phyloP scores from a whole-genome alignment of 768 basidiomycete species.

The Udeniomyces megalosporus region DNA sequence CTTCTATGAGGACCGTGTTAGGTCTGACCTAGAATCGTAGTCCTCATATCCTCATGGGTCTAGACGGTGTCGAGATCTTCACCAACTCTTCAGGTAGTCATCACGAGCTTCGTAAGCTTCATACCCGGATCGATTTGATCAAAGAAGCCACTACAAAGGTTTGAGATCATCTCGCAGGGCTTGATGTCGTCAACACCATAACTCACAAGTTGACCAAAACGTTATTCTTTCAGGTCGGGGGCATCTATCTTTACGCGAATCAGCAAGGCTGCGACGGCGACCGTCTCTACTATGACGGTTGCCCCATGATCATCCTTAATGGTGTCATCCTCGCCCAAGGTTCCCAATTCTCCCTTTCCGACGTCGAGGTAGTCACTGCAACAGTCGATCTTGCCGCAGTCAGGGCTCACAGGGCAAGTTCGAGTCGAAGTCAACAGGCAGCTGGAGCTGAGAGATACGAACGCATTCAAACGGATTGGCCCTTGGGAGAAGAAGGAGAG shows the following conservation, averaged over 20 bases:
- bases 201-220: not conserved
- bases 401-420: constrained; percentile 66
- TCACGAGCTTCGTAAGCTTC: constrained; percentile 92
- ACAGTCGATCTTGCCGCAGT: constrained; percentile 97
- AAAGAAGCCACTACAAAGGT: constrained; percentile 94
- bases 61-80: constrained; percentile 97
- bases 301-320: constrained; percentile 88
- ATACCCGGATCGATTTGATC: constrained; percentile 80
- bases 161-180: too few relatives aligned
- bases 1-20: not conserved
- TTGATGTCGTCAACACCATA: too few relatives aligned
- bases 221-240: constrained; percentile 55
- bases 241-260: constrained; percentile 93
- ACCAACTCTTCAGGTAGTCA: constrained; percentile 98
- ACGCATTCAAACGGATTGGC: constrained; percentile 64
- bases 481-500: constrained; percentile 53
- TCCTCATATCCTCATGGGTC: constrained; percentile 92
- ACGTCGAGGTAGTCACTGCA: constrained; percentile 91
- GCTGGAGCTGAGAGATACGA: constrained; percentile 57
- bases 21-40: constrained; percentile 32
- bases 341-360: constrained; percentile 84
- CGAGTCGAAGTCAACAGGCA: constrained; percentile 80
- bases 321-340: constrained; percentile 86
- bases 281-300: constrained; percentile 93
- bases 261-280: constrained; percentile 99